phyloP scores from a whole-genome alignment of 257 asterid species.

The Capsicum rhomboideum region DNA sequence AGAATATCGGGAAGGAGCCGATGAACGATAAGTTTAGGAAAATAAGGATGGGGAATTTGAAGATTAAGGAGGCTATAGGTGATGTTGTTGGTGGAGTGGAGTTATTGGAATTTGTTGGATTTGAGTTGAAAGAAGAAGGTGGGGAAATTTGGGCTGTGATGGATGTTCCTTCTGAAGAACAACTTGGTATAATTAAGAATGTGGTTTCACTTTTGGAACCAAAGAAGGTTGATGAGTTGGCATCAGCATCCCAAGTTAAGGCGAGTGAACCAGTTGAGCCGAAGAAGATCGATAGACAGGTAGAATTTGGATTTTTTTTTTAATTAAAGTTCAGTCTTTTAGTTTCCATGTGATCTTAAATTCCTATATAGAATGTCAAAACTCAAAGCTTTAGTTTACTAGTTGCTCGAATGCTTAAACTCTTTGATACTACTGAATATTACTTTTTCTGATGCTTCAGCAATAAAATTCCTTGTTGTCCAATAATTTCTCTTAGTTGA shows the following conservation, averaged over 20 bases:
- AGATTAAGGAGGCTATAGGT: constrained; percentile 82
- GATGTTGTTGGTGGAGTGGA: constrained; percentile 80
- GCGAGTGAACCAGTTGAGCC: constrained; percentile 37
- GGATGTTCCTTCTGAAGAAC: constrained; percentile 55
- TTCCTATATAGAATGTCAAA: background rate
- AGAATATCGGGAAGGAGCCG: constrained; percentile 66
- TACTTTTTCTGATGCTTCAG: background rate
- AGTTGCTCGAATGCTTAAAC: background rate
- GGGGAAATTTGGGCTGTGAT: constrained; percentile 83
- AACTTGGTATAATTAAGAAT: constrained; percentile 37
- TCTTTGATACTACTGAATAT: background rate
- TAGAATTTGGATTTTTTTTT: constrained; percentile 6
- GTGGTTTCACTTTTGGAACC: constrained; percentile 49
- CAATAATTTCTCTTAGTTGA: background rate
- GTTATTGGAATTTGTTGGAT: constrained; percentile 72
- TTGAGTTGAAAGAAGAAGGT: constrained; percentile 63
- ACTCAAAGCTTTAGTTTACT: background rate
- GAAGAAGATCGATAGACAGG: constrained; percentile 80
- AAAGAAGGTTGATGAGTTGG: constrained; percentile 32
- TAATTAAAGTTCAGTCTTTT: background rate
- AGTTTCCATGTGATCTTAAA: background rate
- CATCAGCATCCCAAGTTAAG: constrained; percentile 29
- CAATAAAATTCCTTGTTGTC: background rate
- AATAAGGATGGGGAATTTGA: constrained; percentile 78
- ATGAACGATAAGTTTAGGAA: constrained; percentile 81